Percentiles rank a stretch among this genome's conserved stretches.
phyloP scores from a whole-genome alignment of 2,329 filamentous ascomycete species.

The Aspergillus arachidicola region DNA sequence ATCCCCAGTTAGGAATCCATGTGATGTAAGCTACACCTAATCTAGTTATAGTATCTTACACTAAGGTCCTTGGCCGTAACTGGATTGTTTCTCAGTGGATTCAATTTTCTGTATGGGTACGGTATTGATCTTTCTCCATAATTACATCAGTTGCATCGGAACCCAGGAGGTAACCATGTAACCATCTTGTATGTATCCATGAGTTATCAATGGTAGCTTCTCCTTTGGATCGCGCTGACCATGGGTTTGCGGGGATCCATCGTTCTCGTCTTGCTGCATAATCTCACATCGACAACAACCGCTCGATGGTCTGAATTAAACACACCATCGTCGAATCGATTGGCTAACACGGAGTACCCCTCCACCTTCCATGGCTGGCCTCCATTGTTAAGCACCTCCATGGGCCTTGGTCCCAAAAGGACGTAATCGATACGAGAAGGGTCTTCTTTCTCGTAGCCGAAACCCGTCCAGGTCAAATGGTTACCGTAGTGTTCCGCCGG shows the following conservation, averaged over 20 bases:
- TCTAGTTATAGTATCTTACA: neutral
- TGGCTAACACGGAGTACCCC: slow-evolving; percentile 56
- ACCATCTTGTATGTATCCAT: neutral
- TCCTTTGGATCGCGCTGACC: neutral
- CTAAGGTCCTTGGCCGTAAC: slow-evolving; percentile 12
- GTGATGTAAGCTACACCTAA: slow-evolving; percentile 11
- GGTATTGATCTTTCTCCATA: slow-evolving; percentile 1
- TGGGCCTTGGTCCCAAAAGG: slow-evolving; percentile 42
- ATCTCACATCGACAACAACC: slow-evolving; percentile 55
- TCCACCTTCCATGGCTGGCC: slow-evolving; percentile 44
- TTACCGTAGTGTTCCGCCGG: slow-evolving; percentile 51
- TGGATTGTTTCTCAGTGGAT: slow-evolving; percentile 6
- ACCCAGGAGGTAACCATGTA: neutral
- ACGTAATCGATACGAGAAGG: slow-evolving; percentile 56
- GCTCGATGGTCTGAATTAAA: slow-evolving; percentile 60
- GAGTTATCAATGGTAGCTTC: neutral
- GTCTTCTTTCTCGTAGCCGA: slow-evolving; percentile 45
- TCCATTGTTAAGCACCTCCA: slow-evolving; percentile 8
- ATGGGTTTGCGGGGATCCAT: neutral
- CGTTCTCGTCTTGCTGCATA: slow-evolving; percentile 15
- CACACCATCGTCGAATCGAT: slow-evolving; percentile 58
- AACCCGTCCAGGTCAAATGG: slow-evolving; percentile 57
- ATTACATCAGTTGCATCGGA: neutral
- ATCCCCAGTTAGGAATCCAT: slow-evolving; percentile 10
- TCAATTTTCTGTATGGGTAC: neutral